Evolutionary conservation across 2,329 filamentous ascomycete species (phyloP), one percentile per base, ranked within the genome.

Genomic region (Lojkania enalia): DNA sequence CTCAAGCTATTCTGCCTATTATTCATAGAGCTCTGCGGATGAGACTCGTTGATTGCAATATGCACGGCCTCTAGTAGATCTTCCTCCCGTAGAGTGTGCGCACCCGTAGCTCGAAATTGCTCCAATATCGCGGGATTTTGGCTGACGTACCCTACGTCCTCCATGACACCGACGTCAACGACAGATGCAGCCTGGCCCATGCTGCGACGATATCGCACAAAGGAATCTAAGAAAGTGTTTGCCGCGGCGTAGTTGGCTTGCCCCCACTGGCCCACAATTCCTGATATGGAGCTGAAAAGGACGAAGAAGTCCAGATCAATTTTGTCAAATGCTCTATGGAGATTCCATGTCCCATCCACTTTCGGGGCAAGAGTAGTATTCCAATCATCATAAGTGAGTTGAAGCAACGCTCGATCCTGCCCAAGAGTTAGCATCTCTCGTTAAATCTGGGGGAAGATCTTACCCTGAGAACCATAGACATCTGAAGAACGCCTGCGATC

Each of bases 71-170:
- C 5, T n/a, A 23, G 12, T 13, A 74, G 54, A 44, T 65, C 23
- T n/a, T n/a, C n/a, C n/a, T n/a, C n/a, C n/a, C 25, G n/a, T n/a
- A n/a, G n/a, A n/a, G n/a, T n/a, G n/a, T n/a, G n/a, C n/a, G n/a
- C n/a, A n/a, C n/a, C n/a, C n/a, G n/a, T n/a, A n/a, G n/a, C n/a
- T n/a, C n/a, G n/a, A n/a, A n/a, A n/a, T n/a, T n/a, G n/a, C 4
- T 61, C 58, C 12, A 84, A 72, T 2, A 74, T 73, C 0, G 78
- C 70, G 30, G 7, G 6, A 52, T 83, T 74, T 2, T 84, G 6
- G 18, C 6, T 15, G 64, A 0, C 76, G 75, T 37, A 37, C 0
- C 44, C 48, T n/a, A 48, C 36, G 15, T 47, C 44, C 20, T 48
- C 19, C 13, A 51, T 44, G 15, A 44, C 30, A 15, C 40, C 39